phyloP scores from a whole-genome alignment of 768 basidiomycete species.

The Galerina marginata region DNA sequence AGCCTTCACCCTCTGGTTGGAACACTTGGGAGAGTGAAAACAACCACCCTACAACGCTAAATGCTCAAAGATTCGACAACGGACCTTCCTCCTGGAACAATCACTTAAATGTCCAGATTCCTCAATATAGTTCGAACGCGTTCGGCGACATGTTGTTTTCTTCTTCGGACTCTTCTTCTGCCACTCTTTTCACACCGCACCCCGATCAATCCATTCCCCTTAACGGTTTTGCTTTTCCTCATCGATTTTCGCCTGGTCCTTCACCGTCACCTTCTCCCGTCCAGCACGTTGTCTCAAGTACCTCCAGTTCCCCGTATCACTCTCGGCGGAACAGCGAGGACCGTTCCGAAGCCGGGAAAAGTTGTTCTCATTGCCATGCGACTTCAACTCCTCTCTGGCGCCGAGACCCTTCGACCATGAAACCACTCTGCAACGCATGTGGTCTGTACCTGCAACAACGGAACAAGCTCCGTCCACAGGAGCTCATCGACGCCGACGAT shows the following conservation, averaged over 20 bases:
- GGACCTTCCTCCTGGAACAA: constrained; percentile 23
- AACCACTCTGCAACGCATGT: constrained; percentile 53
- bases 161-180: constrained; percentile 28
- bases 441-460: constrained; percentile 54
- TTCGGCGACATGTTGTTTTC: constrained; percentile 35
- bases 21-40: constrained; percentile 23
- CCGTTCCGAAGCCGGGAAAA: constrained; percentile 37
- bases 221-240: constrained; percentile 32
- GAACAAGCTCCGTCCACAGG: constrained; percentile 51
- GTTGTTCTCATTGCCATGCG: constrained; percentile 52
- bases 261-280: constrained; percentile 39
- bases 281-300: constrained; percentile 26
- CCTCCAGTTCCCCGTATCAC: constrained; percentile 23
- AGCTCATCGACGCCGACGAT: constrained; percentile 55
- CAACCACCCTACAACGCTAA: constrained; percentile 18
- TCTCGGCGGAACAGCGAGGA: constrained; percentile 37
- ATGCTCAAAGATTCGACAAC: constrained; percentile 18
- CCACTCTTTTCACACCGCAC: constrained; percentile 28
- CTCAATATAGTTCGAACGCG: constrained; percentile 29
- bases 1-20: constrained; percentile 18
- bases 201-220: constrained; percentile 27
- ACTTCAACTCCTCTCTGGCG: constrained; percentile 56
- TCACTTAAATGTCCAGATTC: constrained; percentile 30
- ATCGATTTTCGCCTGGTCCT: constrained; percentile 38
- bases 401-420: constrained; percentile 48